Conservation (phyloP, 164 flowering plant species). For the Chloranthus sessilifolius region DNA sequence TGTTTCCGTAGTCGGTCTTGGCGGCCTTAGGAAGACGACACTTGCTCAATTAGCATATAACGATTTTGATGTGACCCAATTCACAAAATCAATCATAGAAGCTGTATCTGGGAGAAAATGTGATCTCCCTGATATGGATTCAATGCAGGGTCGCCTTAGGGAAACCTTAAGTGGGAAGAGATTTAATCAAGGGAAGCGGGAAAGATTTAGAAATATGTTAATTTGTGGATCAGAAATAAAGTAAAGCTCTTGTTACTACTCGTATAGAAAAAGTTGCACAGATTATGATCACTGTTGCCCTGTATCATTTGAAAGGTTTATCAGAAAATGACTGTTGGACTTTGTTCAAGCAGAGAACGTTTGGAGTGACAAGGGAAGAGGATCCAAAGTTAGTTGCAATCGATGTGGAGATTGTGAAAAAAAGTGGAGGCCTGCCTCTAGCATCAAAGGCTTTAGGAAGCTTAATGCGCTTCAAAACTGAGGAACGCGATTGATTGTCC, state of each 20-base stretch:
- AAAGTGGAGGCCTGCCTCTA: conserved; percentile 13
- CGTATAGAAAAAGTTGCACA: conserved; percentile 1
- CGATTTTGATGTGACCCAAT: not conserved
- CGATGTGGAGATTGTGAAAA: conserved; percentile 5
- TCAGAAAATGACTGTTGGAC: conserved; percentile 11
- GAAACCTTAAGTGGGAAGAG: conserved; percentile 5
- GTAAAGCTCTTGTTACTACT: conserved; percentile 14
- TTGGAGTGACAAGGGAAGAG: not conserved
- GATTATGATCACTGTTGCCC: conserved; percentile 5
- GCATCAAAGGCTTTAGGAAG: conserved; percentile 8
- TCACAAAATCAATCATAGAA: not conserved
- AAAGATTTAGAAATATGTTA: not conserved
- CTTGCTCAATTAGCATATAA: conserved; percentile 4
- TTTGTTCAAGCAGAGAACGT: conserved; percentile 1
- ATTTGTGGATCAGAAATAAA: not conserved
- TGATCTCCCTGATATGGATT: not conserved
- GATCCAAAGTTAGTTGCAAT: not conserved
- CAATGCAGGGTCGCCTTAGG: not conserved
- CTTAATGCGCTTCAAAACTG: conserved; percentile 4
- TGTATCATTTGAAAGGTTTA: not conserved
- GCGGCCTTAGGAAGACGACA: conserved; percentile 4
- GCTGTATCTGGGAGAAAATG: not conserved
- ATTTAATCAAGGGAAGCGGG: not conserved
- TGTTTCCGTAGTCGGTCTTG: not conserved
- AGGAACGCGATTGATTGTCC: conserved; percentile 5